These are phyloP conservation scores for Pichia sp. DNA, from an alignment of 1,139 yeast species.

Conservation along the genomic window DNA sequence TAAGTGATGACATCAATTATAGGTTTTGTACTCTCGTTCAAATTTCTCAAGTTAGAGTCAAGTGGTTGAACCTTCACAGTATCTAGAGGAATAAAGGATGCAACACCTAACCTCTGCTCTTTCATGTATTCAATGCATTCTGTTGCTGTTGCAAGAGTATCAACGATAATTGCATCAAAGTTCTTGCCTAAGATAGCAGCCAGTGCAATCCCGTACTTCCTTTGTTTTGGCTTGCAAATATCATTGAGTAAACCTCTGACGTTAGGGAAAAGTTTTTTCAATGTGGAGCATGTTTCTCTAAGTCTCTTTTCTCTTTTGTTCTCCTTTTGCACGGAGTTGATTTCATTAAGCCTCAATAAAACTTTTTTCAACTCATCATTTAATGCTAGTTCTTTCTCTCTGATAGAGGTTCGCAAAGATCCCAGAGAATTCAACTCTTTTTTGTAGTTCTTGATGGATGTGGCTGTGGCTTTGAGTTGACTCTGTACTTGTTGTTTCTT, in stretches of 20 bases:
- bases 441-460: slow-evolving; percentile 33
- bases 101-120: slow-evolving; percentile 79
- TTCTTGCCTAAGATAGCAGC: slow-evolving; percentile 75
- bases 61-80: slow-evolving; percentile 60
- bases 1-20: slow-evolving; percentile 68
- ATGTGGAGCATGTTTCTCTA: slow-evolving; percentile 62
- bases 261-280: slow-evolving; percentile 71
- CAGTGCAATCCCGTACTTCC: slow-evolving; percentile 68
- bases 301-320: slow-evolving; percentile 59
- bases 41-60: slow-evolving; percentile 46
- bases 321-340: slow-evolving; percentile 72
- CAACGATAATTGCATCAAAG: slow-evolving; percentile 80
- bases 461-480: slow-evolving; percentile 24
- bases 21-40: slow-evolving; percentile 53
- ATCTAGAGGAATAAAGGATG: slow-evolving; percentile 85
- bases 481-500: slow-evolving; percentile 32
- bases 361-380: slow-evolving; percentile 62
- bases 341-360: slow-evolving; percentile 57
- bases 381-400: slow-evolving; percentile 44
- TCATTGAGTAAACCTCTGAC: slow-evolving; percentile 78
- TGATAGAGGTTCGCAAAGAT: slow-evolving; percentile 38
- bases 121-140: slow-evolving; percentile 78
- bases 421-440: slow-evolving; percentile 36
- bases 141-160: slow-evolving; percentile 64
- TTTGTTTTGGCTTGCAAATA: slow-evolving; percentile 71